phyloP scores from a whole-genome alignment of 345 rosid species.

The Diplotaxis tenuifolia region DNA sequence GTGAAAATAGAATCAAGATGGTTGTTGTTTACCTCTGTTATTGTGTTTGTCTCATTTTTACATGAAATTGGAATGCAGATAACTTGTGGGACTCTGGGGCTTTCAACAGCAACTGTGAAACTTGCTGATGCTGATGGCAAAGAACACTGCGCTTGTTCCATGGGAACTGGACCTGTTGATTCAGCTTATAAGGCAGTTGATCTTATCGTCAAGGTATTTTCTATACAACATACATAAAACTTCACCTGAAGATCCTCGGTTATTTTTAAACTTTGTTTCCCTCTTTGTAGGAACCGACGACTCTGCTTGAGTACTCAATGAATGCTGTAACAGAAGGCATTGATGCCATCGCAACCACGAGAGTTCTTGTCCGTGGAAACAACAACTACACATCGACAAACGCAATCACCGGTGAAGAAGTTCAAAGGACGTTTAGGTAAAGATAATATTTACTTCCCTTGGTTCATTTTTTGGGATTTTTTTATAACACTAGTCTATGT shows the following conservation, averaged over 20 bases:
- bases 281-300: slow-evolving; percentile 52
- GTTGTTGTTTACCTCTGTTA: not conserved
- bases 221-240: not conserved
- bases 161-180: slow-evolving; percentile 96
- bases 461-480: not conserved
- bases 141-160: slow-evolving; percentile 73
- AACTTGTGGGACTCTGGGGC: slow-evolving; percentile 91
- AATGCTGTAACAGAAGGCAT: slow-evolving; percentile 89
- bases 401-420: slow-evolving; percentile 57
- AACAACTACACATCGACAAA: slow-evolving; percentile 43
- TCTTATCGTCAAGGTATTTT: slow-evolving; percentile 73
- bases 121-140: slow-evolving; percentile 63
- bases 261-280: not conserved
- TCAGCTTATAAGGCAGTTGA: slow-evolving; percentile 93
- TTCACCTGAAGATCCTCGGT: not conserved
- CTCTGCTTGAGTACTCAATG: slow-evolving; percentile 85
- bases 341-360: slow-evolving; percentile 92
- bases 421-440: slow-evolving; percentile 75
- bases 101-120: slow-evolving; percentile 90
- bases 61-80: slow-evolving; percentile 46
- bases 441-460: not conserved
- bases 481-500: not conserved
- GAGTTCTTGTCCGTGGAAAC: slow-evolving; percentile 77
- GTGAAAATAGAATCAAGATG: not conserved
- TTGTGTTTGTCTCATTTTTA: not conserved